A percentile compares a stretch with the other conserved stretches of the same genome.
phyloP scores from a whole-genome alignment of 83 land plant genomes.

The Diphasiastrum complanatum region DNA sequence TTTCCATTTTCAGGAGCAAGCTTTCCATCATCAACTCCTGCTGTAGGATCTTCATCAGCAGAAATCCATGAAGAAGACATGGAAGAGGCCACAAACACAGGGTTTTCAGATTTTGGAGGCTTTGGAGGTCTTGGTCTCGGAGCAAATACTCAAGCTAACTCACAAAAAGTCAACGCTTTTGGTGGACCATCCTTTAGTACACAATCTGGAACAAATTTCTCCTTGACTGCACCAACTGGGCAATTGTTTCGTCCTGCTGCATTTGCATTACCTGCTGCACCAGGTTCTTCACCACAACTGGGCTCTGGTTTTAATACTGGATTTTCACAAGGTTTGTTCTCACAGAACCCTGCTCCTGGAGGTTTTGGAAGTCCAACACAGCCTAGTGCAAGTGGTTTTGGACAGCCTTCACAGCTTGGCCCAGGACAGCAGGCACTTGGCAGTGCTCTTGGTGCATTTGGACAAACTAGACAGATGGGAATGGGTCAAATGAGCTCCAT shows the following conservation, averaged over 20 bases:
- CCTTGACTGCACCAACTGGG: slow-evolving; percentile 22
- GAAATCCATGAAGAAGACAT: slow-evolving; percentile 37
- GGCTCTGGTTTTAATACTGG: slow-evolving; percentile 12
- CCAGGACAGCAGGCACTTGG: slow-evolving; percentile 37
- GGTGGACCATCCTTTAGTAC: slow-evolving; percentile 9
- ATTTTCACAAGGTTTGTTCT: background rate
- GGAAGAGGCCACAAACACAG: slow-evolving; percentile 30
- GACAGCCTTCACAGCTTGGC: slow-evolving; percentile 32
- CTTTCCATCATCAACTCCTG: background rate
- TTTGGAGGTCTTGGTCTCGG: slow-evolving; percentile 34
- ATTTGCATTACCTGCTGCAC: slow-evolving; percentile 29
- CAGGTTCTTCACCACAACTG: slow-evolving; percentile 13
- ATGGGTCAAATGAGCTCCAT: slow-evolving; percentile 19
- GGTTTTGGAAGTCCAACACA: slow-evolving; percentile 23
- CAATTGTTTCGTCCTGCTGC: slow-evolving; percentile 37
- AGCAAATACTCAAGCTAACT: slow-evolving; percentile 8
- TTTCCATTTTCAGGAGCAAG: background rate
- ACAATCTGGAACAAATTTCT: slow-evolving; percentile 11
- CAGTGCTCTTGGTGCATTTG: slow-evolving; percentile 40
- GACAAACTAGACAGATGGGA: slow-evolving; percentile 40
- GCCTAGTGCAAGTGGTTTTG: slow-evolving; percentile 26
- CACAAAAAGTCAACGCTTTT: slow-evolving; percentile 24
- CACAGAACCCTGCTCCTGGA: slow-evolving; percentile 12
- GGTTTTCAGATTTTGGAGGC: slow-evolving; percentile 20
- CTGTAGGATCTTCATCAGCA: background rate